These are phyloP conservation scores for Trichomonas gallinae DNA, from an alignment of 208 protist species.

Conservation along the genomic window DNA sequence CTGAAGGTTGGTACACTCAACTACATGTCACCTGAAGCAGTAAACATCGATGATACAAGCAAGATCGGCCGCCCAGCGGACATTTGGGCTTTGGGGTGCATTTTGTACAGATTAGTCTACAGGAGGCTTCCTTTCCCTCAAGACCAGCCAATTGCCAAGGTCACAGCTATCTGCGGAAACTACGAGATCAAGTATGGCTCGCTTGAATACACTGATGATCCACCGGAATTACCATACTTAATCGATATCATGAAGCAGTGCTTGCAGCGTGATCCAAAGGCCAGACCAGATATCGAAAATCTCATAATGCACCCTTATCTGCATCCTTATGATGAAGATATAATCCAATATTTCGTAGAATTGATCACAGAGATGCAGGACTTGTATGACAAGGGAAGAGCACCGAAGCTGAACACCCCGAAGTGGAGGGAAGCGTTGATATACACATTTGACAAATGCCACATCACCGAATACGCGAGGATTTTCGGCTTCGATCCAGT, in stretches of 20 bases:
- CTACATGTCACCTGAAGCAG: slow-evolving; percentile 52
- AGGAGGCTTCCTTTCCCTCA: slow-evolving; percentile 21
- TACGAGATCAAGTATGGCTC: slow-evolving; percentile 18
- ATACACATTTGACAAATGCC: background rate
- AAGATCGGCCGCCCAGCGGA: slow-evolving; percentile 37
- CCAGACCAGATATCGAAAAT: slow-evolving; percentile 38
- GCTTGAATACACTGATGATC: background rate
- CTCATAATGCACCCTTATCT: slow-evolving; percentile 38
- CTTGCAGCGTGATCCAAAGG: slow-evolving; percentile 30
- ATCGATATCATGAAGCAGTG: slow-evolving; percentile 16
- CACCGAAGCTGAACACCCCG: background rate
- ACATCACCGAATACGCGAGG: background rate
- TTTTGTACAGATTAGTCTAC: slow-evolving; percentile 47
- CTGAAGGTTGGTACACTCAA: slow-evolving; percentile 47
- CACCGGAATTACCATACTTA: background rate
- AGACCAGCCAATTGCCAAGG: background rate
- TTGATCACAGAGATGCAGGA: background rate
- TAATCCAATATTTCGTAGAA: background rate
- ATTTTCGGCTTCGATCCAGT: background rate
- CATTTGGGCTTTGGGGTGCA: slow-evolving; percentile 51
- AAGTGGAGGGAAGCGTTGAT: background rate
- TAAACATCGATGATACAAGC: slow-evolving; percentile 15
- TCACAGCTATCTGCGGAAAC: slow-evolving; percentile 22
- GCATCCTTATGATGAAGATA: background rate
- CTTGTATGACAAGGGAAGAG: background rate